These are phyloP conservation scores for Trifolium subterraneum DNA, from an alignment of 306 rosid species.

Conservation along the genomic window DNA sequence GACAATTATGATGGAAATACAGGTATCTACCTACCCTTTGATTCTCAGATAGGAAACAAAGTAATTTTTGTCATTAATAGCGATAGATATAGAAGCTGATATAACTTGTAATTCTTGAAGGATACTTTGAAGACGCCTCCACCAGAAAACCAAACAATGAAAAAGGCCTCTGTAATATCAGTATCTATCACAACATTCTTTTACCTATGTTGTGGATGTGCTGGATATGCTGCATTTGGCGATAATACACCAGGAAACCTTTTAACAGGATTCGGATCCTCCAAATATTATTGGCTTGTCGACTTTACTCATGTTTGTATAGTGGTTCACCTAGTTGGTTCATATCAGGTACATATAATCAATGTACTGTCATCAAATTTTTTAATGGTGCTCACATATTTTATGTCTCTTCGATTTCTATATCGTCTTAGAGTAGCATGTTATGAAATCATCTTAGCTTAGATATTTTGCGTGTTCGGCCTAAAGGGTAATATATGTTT, in stretches of 20 bases:
- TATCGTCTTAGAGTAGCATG: slow-evolving; percentile 8
- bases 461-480: slow-evolving; percentile 2
- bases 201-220: slow-evolving; percentile 66
- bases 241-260: slow-evolving; percentile 72
- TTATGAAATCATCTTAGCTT: slow-evolving; percentile 23
- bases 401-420: not conserved
- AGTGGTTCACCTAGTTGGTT: slow-evolving; percentile 77
- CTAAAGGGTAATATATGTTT: slow-evolving; percentile 3
- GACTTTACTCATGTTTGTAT: slow-evolving; percentile 65
- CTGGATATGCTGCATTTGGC: slow-evolving; percentile 89
- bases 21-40: slow-evolving; percentile 51
- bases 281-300: slow-evolving; percentile 69
- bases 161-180: slow-evolving; percentile 64
- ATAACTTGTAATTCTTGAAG: slow-evolving; percentile 50
- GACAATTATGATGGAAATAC: slow-evolving; percentile 77
- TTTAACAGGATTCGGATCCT: slow-evolving; percentile 69
- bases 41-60: not conserved
- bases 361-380: slow-evolving; percentile 9
- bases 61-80: not conserved
- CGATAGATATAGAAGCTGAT: slow-evolving; percentile 13
- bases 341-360: slow-evolving; percentile 66
- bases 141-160: slow-evolving; percentile 71
- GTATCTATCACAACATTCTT: slow-evolving; percentile 53
- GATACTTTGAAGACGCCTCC: slow-evolving; percentile 91
- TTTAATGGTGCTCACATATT: not conserved